Conservation (phyloP, 208 protist genomes). For the Naegleria lovaniensis region DNA sequence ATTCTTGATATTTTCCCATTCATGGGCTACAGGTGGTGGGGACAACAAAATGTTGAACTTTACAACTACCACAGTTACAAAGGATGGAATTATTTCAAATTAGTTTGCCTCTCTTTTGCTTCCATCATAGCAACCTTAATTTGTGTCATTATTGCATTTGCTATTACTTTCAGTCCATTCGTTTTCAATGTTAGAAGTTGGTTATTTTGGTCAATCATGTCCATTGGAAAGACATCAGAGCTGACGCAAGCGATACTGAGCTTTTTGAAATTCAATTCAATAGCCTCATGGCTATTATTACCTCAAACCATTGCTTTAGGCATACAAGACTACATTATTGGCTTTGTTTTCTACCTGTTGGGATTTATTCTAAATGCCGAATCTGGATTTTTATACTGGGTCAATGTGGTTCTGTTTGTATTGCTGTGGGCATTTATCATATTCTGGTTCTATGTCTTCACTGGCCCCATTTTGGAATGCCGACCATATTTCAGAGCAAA, state of each 20-base stretch:
- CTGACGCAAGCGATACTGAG: not conserved
- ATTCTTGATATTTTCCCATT: not conserved
- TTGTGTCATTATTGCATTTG: not conserved
- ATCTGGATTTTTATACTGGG: not conserved
- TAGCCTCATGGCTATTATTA: not conserved
- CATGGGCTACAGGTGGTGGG: not conserved
- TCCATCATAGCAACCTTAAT: not conserved
- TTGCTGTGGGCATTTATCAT: not conserved
- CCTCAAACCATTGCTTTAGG: not conserved
- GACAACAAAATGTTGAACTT: not conserved
- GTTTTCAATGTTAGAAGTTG: not conserved
- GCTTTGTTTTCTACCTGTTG: not conserved
- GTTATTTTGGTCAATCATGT: not conserved
- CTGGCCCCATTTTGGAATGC: not conserved
- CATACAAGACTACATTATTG: not conserved
- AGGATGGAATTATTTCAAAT: not conserved
- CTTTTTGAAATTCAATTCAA: not conserved
- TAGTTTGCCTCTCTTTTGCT: not conserved
- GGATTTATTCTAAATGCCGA: not conserved
- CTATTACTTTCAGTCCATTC: not conserved
- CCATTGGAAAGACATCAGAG: not conserved
- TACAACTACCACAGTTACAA: not conserved
- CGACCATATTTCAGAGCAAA: not conserved
- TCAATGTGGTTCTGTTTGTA: not conserved
- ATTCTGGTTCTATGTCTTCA: not conserved